A percentile compares a stretch with the other conserved stretches of the same genome.
Conservation (phyloP, 2,329 filamentous ascomycete genomes). For the Laburnicola sp. region DNA sequence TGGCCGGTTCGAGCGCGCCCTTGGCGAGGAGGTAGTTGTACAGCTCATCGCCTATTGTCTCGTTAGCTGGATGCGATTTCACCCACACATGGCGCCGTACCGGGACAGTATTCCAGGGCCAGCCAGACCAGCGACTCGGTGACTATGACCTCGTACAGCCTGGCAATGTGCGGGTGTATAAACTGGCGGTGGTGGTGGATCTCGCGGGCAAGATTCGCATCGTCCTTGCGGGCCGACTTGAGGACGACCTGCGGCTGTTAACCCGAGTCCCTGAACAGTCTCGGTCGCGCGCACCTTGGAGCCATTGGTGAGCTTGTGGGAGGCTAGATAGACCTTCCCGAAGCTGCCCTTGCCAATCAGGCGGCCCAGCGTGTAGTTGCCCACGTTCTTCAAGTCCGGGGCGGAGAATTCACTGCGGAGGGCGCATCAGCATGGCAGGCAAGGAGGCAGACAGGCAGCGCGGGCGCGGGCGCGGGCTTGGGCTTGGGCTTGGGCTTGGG, state of each 20-base stretch:
- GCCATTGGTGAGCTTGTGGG: conserved; percentile 96
- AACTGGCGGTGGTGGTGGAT: conserved; percentile 99
- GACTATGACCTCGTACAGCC: conserved; percentile 96
- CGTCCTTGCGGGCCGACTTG: conserved; percentile 95
- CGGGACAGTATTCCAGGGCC: conserved; percentile 93
- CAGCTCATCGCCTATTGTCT: conserved; percentile 77
- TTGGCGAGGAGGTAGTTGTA: conserved; percentile 93
- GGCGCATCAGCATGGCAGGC: conserved; percentile 22
- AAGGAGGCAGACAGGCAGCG: neutral
- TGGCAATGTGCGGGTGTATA: conserved; percentile 93
- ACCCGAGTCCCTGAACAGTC: neutral
- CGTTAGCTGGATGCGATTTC: conserved; percentile 8
- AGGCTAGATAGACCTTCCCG: conserved; percentile 94
- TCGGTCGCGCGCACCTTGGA: conserved; percentile 70
- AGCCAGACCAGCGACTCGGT: conserved; percentile 95
- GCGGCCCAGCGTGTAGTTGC: conserved; percentile 89
- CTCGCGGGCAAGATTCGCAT: conserved; percentile 92
- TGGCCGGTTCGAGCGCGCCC: conserved; percentile 78
- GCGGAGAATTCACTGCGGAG: conserved; percentile 82
- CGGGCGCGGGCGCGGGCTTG: conserved; percentile 44
- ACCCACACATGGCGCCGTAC: conserved; percentile 50
- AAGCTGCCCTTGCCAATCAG: conserved; percentile 98
- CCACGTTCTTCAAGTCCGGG: conserved; percentile 86
- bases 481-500: no score
- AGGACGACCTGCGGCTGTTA: conserved; percentile 77